Evolutionary conservation across 768 basidiomycete species (phyloP), one percentile per base, ranked within the genome.

Genomic region (Galerina sulciceps): DNA sequence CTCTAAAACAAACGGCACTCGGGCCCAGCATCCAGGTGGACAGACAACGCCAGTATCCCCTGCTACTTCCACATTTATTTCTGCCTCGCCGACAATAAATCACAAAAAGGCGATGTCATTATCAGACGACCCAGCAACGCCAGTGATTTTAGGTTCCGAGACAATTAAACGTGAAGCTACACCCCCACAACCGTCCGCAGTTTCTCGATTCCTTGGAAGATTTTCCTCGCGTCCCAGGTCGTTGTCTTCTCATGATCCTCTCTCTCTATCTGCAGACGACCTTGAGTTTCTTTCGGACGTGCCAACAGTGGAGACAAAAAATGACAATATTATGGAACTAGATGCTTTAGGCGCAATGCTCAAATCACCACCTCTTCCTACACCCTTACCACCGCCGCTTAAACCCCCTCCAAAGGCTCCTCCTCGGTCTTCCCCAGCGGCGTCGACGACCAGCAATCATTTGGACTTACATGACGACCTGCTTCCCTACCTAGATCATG

Each of bases 201-300:
- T 95, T 34, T 92, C 93, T 10, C 85, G 94, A 4, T 95, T 96
- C 69, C 78, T 94, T 47, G 85, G 82, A 49, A 85, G 91, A 47
- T 91, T 96, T 71, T 87, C 86, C 8, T 82, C 85, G 18, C 72
- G 73, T 23, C 60, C 69, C 6, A 78, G 74, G 46, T 63, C 76
- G 17, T 59, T 73, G 3, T 60, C 68, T 23, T 57, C 76, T 47
- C 80, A 78, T 46, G 81, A 79, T 50, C 86, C 89, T 31, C 70
- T 95, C 35, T 83, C 91, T 11, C 79, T 96, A 15, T 91, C 91
- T 14, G 78, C 84, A 1, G 87, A 91, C 57, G 94, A 96, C 69
- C 78, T 96, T 26, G 89, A 93, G 62, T 95, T 90, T 68, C 79
- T 96, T 17, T 85, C 84, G 35, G 90, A 87, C 69, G 81, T 84